phyloP scores from a whole-genome alignment of 129 eudicot species.

The Centella asiatica region DNA sequence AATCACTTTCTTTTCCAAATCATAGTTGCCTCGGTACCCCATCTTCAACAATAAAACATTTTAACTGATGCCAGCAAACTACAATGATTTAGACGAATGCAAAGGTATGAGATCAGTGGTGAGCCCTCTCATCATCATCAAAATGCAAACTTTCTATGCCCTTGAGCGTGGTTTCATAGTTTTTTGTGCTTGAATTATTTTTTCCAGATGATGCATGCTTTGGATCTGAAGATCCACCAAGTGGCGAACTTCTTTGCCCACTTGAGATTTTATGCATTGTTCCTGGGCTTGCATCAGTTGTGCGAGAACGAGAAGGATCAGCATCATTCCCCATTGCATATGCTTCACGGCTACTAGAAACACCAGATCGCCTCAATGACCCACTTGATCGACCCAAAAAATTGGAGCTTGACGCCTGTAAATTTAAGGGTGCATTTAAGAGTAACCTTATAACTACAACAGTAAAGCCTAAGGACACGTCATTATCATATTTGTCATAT shows the following conservation, averaged over 20 bases:
- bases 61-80: constrained; percentile 11
- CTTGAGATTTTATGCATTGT: constrained; percentile 30
- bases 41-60: constrained; percentile 6
- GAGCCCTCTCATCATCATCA: constrained; percentile 61
- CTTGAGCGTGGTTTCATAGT: constrained; percentile 66
- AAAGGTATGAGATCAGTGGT: constrained; percentile 5
- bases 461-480: neutral
- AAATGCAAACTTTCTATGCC: constrained; percentile 70
- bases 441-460: too few relatives aligned
- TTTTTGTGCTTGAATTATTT: constrained; percentile 35
- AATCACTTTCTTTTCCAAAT: neutral
- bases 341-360: constrained; percentile 39
- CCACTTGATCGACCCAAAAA: constrained; percentile 63
- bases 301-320: constrained; percentile 39
- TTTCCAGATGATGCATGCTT: constrained; percentile 41
- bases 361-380: constrained; percentile 44
- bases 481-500: too few relatives aligned
- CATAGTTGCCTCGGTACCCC: constrained; percentile 3
- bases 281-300: constrained; percentile 50
- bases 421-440: neutral
- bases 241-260: constrained; percentile 48
- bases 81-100: constrained; percentile 36
- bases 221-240: constrained; percentile 49
- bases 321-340: constrained; percentile 34
- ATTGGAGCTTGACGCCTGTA: constrained; percentile 45